Base-by-base conservation (phyloP, 2,329 filamentous ascomycete genomes). In the Onygenales sp. region DNA sequence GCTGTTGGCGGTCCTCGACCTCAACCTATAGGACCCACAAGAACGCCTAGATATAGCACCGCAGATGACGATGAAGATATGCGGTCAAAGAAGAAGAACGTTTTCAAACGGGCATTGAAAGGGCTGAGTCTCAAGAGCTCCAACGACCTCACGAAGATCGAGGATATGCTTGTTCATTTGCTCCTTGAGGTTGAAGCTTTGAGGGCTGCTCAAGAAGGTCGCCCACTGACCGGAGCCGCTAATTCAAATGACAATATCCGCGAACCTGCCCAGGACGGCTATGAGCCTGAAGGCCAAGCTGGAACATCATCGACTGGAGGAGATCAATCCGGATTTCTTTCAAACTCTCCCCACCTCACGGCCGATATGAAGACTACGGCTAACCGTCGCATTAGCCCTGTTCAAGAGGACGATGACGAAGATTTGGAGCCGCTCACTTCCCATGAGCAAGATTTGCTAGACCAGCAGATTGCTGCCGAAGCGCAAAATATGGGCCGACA, bases 71-170 rank as follows among this genome's bases (percentile, higher is more conserved):
- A 81, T 14, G 80, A 82, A 35, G 81, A 85, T 45, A 63, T 77
- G 42, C 77, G 85, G 21, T 78, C 80, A 44, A 96, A 96, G 80
- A 90, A 89, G 66, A 87, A 89, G 71, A 95, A 89, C 65, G 81
- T 98, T n/a, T 93, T 97, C 74, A 87, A 86, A 63, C 84, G 92
- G 58, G 93, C 93, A n/a, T 77, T 98, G 49, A 92, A 94, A 67
- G 91, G 91, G 2, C 76, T 98, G 49, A 89, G 89, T 61, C 81
- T 86, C 65, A 94, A 93, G 74, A 92, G 89, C 50, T 84, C 86
- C 7, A 92, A 87, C 63, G 93, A 98, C 62, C 80, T 96, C 50
- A 82, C 84, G 59, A 87, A 89, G 61, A 95, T 96, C 57, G 89
- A 93, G 68, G 86, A 89, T 56, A 92, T 93, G 86, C 80, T 98